These are phyloP conservation scores for Fusarium sarcochroum DNA, from an alignment of 2,329 filamentous ascomycete species.

Conservation along the genomic window DNA sequence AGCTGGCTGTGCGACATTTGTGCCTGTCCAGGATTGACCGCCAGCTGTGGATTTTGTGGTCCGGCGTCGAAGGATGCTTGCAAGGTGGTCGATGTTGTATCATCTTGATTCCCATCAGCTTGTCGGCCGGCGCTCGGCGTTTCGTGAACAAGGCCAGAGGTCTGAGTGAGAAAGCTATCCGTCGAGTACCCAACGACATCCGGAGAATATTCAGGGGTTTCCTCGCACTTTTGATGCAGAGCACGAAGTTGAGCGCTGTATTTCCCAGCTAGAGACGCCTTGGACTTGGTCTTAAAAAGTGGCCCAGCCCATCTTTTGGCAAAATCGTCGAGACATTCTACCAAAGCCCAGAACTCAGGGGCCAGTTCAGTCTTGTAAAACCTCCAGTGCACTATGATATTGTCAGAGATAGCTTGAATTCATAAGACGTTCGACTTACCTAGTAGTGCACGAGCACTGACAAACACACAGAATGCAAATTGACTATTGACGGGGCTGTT, in stretches of 20 bases:
- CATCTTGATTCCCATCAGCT: rapidly evolving
- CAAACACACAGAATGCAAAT: constrained; percentile 62
- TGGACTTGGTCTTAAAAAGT: not conserved
- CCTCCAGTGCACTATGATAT: constrained; percentile 30
- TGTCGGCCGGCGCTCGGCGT: rapidly evolving
- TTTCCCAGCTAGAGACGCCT: constrained; percentile 14
- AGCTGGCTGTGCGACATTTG: constrained; percentile 3
- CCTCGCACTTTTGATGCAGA: constrained; percentile 17
- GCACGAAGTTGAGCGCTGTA: constrained; percentile 24
- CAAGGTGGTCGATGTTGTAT: rapidly evolving
- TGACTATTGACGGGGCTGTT: constrained; percentile 49
- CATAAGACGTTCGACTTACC: not conserved
- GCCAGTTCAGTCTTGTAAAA: constrained; percentile 36
- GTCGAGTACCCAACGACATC: constrained; percentile 38
- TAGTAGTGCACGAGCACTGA: constrained; percentile 60
- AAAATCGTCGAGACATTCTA: constrained; percentile 51
- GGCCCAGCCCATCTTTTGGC: constrained; percentile 48
- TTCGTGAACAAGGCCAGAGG: not conserved
- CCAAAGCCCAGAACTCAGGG: constrained; percentile 49
- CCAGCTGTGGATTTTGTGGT: not conserved
- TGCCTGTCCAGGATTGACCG: not conserved
- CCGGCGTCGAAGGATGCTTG: not conserved
- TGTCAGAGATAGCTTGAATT: rapidly evolving
- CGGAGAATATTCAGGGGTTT: constrained; percentile 8
- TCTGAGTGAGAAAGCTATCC: constrained; percentile 1